Evolutionary conservation across 306 rosid species (phyloP).

Genomic region (Castanospermum australe): DNA sequence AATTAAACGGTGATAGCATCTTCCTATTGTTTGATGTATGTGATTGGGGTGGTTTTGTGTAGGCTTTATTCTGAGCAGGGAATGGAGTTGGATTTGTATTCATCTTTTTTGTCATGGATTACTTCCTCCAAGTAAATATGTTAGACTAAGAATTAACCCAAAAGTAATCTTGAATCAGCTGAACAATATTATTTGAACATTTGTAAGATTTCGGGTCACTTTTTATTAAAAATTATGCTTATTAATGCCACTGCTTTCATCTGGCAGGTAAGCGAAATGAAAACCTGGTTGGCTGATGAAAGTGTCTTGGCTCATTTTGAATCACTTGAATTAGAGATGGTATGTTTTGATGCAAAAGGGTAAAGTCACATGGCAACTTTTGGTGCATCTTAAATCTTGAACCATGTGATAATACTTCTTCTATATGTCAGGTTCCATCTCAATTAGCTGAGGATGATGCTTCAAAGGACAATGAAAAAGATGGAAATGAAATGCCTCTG

Average conservation of each 20-base stretch:
- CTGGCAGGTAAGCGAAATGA: slow-evolving; percentile 56
- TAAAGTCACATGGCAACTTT: slow-evolving; percentile 3
- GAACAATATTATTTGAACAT: background rate
- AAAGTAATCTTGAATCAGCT: background rate
- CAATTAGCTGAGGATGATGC: slow-evolving; percentile 54
- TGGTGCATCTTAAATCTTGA: slow-evolving; percentile 22
- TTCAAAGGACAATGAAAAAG: slow-evolving; percentile 57
- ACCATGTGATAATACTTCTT: slow-evolving; percentile 31
- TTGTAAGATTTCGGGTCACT: background rate
- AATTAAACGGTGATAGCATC: slow-evolving; percentile 10
- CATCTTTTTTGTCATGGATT: background rate
- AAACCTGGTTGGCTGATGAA: slow-evolving; percentile 85
- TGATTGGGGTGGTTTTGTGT: background rate
- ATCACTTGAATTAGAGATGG: slow-evolving; percentile 71
- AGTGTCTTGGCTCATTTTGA: slow-evolving; percentile 72
- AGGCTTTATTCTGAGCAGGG: slow-evolving; percentile 12
- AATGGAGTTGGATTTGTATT: slow-evolving; percentile 7
- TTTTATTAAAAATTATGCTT: background rate
- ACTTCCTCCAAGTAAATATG: background rate
- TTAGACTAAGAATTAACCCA: background rate
- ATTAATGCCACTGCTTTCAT: slow-evolving; percentile 30
- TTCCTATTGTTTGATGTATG: slow-evolving; percentile 21
- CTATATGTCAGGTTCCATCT: slow-evolving; percentile 47
- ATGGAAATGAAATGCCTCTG: slow-evolving; percentile 74
- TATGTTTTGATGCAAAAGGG: slow-evolving; percentile 40